Base-by-base conservation (phyloP, 2,329 filamentous ascomycete species). In the Harringtonia lauricola region DNA sequence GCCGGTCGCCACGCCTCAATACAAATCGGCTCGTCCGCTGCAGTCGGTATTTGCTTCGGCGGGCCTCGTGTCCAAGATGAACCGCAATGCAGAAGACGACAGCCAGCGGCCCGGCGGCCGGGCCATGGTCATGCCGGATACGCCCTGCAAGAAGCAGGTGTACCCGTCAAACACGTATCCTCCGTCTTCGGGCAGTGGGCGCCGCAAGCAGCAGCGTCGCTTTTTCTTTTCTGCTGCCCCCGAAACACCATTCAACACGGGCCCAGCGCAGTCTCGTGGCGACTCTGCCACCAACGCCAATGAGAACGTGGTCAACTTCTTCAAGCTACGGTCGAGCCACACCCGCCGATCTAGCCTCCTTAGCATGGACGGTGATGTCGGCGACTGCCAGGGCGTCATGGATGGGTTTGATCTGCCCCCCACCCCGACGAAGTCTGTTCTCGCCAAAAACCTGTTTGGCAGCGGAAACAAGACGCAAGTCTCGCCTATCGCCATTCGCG, bases 21-120 rank as follows among this genome's bases (percentile, higher is more conserved):
- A 85, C 64, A 89, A 86, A 61, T 70, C 77, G 41, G 83, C 79
- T 8, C 87, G 81, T 57, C 83, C 89, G 19, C 73, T 85, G 44
- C 81, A 85, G 28, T 80, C 84, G 34, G 88, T 88, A 8, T 95
- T 95, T 63, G 88, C 87, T 70, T 96, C 92, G 1, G 96, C 92
- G 1, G 89, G 90, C 2, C 68, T 98, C 24, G 83, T 98, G 43
- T 95, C 92, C 12, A 98, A 98, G 66, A 86, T 94, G 61, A 94
- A 92, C 56, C 81, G 86, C 45, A 81, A 86, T 59, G 76, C 81
- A 0, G 86, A 95, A 52, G 75, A 86, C 41, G 74, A 68, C 60
- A 51, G 64, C 67, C 51, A 63, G 60, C 51, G 52, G 42, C 62
- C 67, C 31, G 68, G 66, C 21, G 65, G 65, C 24, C 73, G 72